Percentiles rank a stretch among this genome's conserved stretches.
Conservation (phyloP, 2,329 filamentous ascomycete genomes). For the Colletotrichum falcatum region DNA sequence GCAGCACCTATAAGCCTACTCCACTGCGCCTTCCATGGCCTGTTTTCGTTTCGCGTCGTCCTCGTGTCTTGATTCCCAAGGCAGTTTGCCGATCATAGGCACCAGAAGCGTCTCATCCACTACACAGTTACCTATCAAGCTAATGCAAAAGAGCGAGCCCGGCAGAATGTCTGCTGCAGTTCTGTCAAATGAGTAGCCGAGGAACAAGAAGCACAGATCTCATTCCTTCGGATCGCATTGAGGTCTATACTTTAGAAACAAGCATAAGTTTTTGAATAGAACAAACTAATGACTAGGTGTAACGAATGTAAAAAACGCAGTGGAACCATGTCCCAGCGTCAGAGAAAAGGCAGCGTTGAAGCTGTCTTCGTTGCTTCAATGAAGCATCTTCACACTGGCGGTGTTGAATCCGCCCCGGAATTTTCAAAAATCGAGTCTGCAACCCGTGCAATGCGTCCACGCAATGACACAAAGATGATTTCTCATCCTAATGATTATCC, state of each 20-base stretch:
- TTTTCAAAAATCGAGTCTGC: background rate
- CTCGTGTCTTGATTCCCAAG: too few relatives aligned
- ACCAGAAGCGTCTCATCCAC: background rate
- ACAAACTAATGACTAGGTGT: background rate
- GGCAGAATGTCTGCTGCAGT: too few relatives aligned
- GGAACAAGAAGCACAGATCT: background rate
- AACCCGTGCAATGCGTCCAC: background rate
- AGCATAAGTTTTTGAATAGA: too few relatives aligned
- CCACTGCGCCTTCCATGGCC: too few relatives aligned
- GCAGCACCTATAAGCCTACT: too few relatives aligned
- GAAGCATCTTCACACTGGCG: background rate
- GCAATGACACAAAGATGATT: background rate
- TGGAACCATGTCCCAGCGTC: background rate
- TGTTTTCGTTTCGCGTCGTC: too few relatives aligned
- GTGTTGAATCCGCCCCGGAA: slow-evolving; percentile 1
- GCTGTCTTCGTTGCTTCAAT: background rate
- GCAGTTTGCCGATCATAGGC: too few relatives aligned
- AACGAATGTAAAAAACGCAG: too few relatives aligned
- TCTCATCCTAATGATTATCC: background rate
- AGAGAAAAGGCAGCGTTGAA: background rate
- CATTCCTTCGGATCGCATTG: background rate
- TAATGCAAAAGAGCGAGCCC: background rate
- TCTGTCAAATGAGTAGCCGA: background rate
- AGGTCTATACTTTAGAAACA: background rate
- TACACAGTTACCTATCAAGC: background rate